These are phyloP conservation scores for Cyanidiococcus yangmingshanensis DNA, from an alignment of 23 red algal genomes.

Conservation along the genomic window DNA sequence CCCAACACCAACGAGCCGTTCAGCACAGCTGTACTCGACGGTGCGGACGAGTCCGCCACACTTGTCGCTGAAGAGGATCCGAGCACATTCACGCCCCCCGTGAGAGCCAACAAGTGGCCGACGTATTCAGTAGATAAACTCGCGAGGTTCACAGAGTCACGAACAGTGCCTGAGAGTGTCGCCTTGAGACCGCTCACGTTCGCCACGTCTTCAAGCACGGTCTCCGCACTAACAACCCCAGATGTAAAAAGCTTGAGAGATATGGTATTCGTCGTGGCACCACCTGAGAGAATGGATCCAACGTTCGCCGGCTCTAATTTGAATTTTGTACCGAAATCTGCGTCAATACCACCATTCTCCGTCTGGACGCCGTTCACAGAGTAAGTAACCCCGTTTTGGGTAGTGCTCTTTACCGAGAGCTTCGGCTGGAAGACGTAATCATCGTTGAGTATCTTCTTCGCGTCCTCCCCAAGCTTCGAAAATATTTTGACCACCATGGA, in stretches of 20 bases:
- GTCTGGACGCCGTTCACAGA: conserved; percentile 45
- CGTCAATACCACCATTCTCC: conserved; percentile 34
- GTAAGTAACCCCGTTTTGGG: conserved; percentile 56
- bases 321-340: conserved; percentile 30
- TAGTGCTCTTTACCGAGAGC: conserved; percentile 59
- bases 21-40: conserved; percentile 12
- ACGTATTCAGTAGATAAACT: conserved; percentile 32
- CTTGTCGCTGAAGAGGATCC: background rate
- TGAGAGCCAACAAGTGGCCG: conserved; percentile 28
- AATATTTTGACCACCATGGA: conserved; percentile 16
- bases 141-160: background rate
- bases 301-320: conserved; percentile 23
- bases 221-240: conserved; percentile 30
- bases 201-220: conserved; percentile 36
- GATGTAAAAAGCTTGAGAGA: conserved; percentile 45
- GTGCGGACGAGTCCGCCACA: background rate
- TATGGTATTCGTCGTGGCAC: conserved; percentile 23
- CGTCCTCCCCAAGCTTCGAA: conserved; percentile 6
- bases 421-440: conserved; percentile 65
- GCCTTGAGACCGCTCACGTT: conserved; percentile 20
- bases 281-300: conserved; percentile 1
- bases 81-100: conserved; percentile 18
- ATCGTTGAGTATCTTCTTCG: conserved; percentile 66
- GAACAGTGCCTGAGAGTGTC: conserved; percentile 6
- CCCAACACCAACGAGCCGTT: conserved; percentile 30